These are phyloP conservation scores for Euphorbia lathyris DNA, from an alignment of 345 rosid species.

Conservation along the genomic window DNA sequence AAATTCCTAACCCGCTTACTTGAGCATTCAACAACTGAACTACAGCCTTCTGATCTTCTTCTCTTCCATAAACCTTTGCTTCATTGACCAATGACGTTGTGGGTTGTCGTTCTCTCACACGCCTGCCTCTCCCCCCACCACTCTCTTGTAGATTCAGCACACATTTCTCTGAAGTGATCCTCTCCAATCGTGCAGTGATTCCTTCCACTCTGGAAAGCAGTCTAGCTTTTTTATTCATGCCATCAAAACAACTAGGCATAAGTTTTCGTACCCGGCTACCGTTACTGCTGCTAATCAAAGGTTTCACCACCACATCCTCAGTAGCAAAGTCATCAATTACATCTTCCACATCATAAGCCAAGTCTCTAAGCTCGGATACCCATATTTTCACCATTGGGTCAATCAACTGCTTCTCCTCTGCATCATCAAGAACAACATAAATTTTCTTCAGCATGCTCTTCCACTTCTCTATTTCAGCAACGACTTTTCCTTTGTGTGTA, in stretches of 20 bases:
- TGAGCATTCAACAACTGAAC: neutral
- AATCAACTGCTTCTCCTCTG: neutral
- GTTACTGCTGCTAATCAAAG: too few species aligned
- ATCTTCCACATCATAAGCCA: neutral
- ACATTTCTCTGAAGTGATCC: neutral
- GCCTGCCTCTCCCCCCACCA: too few species aligned
- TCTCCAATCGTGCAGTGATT: neutral
- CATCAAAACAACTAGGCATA: too few species aligned
- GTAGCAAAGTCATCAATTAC: neutral
- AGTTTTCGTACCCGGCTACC: neutral
- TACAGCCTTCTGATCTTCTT: neutral
- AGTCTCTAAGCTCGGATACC: neutral
- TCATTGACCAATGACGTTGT: constrained; percentile 2
- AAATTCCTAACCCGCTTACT: neutral
- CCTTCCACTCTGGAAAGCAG: too few species aligned
- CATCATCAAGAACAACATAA: neutral
- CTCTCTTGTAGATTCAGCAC: neutral
- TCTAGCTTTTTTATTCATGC: too few species aligned
- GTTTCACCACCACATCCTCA: neutral
- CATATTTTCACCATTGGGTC: neutral
- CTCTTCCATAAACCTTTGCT: constrained; percentile 1
- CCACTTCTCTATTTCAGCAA: neutral
- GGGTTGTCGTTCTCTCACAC: neutral
- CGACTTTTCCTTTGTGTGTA: neutral
- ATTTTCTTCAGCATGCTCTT: neutral